These are phyloP conservation scores for Zoysia pacifica DNA, from an alignment of 176 grass and related monocot genomes.

Conservation along the genomic window DNA sequence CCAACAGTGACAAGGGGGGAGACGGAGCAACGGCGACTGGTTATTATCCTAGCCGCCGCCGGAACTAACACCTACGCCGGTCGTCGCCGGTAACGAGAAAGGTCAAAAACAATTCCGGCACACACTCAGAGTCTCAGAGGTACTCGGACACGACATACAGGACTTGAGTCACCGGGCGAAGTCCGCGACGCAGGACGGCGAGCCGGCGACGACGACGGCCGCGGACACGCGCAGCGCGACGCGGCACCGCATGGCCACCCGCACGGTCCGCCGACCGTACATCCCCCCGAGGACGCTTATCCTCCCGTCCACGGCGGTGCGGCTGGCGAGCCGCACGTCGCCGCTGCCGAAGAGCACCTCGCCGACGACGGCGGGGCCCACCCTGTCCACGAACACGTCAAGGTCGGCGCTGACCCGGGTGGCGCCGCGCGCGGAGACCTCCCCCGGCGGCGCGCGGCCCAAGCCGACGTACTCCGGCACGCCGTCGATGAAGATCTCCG, in stretches of 20 bases:
- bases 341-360: constrained; percentile 45
- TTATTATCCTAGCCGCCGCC: not conserved
- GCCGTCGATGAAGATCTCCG: constrained; percentile 50
- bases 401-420: constrained; percentile 20
- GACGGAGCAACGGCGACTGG: not conserved
- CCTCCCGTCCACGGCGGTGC: constrained; percentile 39
- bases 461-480: constrained; percentile 40
- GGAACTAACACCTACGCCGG: constrained; percentile 1
- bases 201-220: not conserved
- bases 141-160: not conserved
- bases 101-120: not conserved
- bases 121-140: not conserved
- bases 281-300: constrained; percentile 43
- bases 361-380: constrained; percentile 23
- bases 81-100: constrained; percentile 13
- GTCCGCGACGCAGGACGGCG: constrained; percentile 41
- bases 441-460: constrained; percentile 29
- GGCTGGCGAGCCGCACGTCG: constrained; percentile 41
- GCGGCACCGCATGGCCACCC: constrained; percentile 41
- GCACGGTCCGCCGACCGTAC: constrained; percentile 46
- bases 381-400: constrained; percentile 50
- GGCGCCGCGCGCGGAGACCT: constrained; percentile 34
- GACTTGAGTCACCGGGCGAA: constrained; percentile 18
- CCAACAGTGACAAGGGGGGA: not conserved
- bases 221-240: constrained; percentile 15